Percentiles rank a stretch among this genome's conserved stretches.
phyloP scores from a whole-genome alignment of 2,329 filamentous ascomycete genomes.

The Aureobasidium melanogenum region DNA sequence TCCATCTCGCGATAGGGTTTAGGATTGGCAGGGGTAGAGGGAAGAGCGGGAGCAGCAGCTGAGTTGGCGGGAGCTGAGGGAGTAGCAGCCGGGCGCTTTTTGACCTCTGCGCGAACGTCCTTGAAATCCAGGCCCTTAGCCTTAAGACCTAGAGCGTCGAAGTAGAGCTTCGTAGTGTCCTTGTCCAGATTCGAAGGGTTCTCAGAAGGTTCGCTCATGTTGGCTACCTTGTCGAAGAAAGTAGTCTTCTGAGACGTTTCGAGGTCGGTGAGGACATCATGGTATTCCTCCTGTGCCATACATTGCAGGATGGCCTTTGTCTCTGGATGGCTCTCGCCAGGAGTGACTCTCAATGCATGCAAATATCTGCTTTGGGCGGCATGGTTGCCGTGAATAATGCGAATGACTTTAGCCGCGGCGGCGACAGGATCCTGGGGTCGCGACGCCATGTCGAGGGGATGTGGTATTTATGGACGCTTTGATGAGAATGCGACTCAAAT shows the following conservation, averaged over 20 bases:
- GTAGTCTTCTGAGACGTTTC: neutral
- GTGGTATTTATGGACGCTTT: neutral
- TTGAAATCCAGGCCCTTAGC: neutral
- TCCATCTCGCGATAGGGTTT: neutral
- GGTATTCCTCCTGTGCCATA: constrained; percentile 11
- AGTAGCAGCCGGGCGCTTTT: neutral
- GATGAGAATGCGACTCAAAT: neutral
- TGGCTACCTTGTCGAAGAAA: constrained; percentile 3
- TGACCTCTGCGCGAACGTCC: neutral
- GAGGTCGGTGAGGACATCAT: constrained; percentile 10
- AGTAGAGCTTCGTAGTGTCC: neutral
- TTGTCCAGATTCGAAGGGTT: neutral
- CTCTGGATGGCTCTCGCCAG: neutral
- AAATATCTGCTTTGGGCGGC: neutral
- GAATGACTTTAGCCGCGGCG: constrained; percentile 7
- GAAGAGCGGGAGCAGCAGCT: neutral
- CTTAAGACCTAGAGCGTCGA: neutral
- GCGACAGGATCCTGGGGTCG: neutral
- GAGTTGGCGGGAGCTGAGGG: neutral
- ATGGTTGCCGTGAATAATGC: constrained; percentile 2
- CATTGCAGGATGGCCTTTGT: neutral
- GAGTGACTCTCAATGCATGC: neutral
- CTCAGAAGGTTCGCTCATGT: neutral
- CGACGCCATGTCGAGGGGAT: neutral
- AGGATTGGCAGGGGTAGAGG: neutral